Percentiles rank a stretch among this genome's conserved stretches.
Evolutionary conservation across 495 filamentous ascomycete genomes (phyloP).

Genomic region (Neurospora sp.): DNA sequence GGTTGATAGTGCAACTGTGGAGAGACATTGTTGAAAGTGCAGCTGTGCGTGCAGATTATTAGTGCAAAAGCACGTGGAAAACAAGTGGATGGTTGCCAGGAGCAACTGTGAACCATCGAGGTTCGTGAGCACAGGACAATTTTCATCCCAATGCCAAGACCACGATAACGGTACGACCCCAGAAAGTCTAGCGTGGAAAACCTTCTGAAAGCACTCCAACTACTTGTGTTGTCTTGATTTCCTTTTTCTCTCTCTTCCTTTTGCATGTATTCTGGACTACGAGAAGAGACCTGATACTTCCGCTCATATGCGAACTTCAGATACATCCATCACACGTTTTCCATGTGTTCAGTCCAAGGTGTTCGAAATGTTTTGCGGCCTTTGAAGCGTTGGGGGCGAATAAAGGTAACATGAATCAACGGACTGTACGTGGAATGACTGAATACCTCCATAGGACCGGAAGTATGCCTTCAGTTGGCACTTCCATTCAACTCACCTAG

Average conservation of each 20-base stretch:
- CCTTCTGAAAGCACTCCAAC: neutral
- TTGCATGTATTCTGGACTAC: neutral
- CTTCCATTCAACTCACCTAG: neutral
- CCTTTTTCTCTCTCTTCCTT: neutral
- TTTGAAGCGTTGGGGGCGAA: neutral
- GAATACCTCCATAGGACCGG: neutral
- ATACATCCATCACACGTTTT: neutral
- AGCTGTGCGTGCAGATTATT: neutral
- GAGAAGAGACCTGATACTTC: neutral
- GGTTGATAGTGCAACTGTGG: slow-evolving; percentile 4
- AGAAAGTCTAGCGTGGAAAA: neutral
- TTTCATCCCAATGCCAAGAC: neutral
- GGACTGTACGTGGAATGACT: neutral
- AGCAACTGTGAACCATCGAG: neutral
- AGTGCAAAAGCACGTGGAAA: neutral
- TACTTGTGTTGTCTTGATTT: neutral
- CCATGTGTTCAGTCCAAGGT: neutral
- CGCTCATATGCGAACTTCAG: neutral
- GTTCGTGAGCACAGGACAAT: neutral
- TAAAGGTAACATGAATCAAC: neutral
- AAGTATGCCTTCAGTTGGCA: neutral
- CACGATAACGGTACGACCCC: neutral
- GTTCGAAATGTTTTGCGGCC: neutral
- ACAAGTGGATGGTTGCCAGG: neutral
- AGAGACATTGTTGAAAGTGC: slow-evolving; percentile 2